These are phyloP conservation scores for Pinus tabuliformis DNA, from an alignment of 75 land plant species.

Conservation along the genomic window DNA sequence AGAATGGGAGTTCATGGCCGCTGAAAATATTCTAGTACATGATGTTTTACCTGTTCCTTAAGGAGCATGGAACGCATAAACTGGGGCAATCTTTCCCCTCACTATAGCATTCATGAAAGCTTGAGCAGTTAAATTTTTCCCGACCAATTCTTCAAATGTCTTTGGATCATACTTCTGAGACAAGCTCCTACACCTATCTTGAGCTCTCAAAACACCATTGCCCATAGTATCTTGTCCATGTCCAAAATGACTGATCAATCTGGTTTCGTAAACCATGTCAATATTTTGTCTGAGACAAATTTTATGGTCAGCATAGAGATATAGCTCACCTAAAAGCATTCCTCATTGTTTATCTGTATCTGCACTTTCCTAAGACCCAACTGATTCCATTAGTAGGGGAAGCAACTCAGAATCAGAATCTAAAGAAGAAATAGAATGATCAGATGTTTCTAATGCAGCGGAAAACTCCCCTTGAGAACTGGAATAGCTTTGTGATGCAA, in stretches of 20 bases:
- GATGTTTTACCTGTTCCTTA: slow-evolving; percentile 96
- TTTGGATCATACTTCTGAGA: slow-evolving; percentile 89
- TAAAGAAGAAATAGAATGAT: slow-evolving; percentile 32
- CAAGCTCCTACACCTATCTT: slow-evolving; percentile 39
- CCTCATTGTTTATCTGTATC: slow-evolving; percentile 27
- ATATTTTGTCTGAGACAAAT: slow-evolving; percentile 30
- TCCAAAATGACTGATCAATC: slow-evolving; percentile 20
- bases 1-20: slow-evolving; percentile 78
- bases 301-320: slow-evolving; percentile 32
- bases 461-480: slow-evolving; percentile 13
- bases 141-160: slow-evolving; percentile 80
- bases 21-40: slow-evolving; percentile 86
- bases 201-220: not conserved
- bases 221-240: slow-evolving; percentile 10
- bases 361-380: slow-evolving; percentile 39
- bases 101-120: slow-evolving; percentile 75
- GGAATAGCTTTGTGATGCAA: slow-evolving; percentile 14
- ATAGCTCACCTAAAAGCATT: slow-evolving; percentile 58
- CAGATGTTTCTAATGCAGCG: slow-evolving; percentile 26
- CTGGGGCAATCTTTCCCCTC: slow-evolving; percentile 61
- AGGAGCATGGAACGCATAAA: slow-evolving; percentile 94
- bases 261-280: slow-evolving; percentile 37
- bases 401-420: slow-evolving; percentile 56
- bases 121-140: slow-evolving; percentile 82
- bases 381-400: slow-evolving; percentile 59